Base-by-base conservation (phyloP, 2,329 filamentous ascomycete genomes). In the Monosporascus sp. region DNA sequence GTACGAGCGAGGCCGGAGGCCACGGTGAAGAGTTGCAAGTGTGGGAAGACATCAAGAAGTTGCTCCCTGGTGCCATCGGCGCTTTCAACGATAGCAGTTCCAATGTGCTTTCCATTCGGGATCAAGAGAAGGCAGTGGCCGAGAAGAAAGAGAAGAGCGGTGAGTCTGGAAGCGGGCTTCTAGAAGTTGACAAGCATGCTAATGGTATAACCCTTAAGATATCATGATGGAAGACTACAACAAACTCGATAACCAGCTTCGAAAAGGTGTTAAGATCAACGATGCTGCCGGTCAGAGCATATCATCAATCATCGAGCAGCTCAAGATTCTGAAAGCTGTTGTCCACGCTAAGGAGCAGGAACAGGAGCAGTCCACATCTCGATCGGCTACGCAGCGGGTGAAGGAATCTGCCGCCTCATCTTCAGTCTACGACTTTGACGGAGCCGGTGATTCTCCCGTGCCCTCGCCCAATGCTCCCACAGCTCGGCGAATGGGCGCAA, bases 391-490 rank as follows among this genome's bases (percentile, higher is more conserved):
- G 43, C 61, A 65, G 56, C 63, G 58, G 54, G 63, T 58, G 9
- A 66, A 65, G 45, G 65, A 68, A 37, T 58, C 60, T 11, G 61
- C 57, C 1, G 57, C 60, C 9, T 58, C 56, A 22, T 62, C 65
- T 5, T 69, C 68, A 4, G 62, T 74, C 0, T 76, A 76, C 61
- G 74, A 75, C 39, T 75, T 76, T 55, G 72, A 75, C 47, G 70
- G 67, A 5, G 67, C 65, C 2, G 71, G 66, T 37, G 74, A 77
- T 53, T 75, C 74, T 5, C 69, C 73, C 2, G 69, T 72, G 2
- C 72, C 71, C 5, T 73, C 72, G 4, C 72, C 71, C 7, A 68
- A 70, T 37, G 67, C 67, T 8, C 64, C 64, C 27, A 64, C 69
- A 25, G 60, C 68, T 5, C 64, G 70, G 15, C 73, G 72, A 48